Evolutionary conservation across 345 rosid genomes (phyloP), one percentile per base, ranked within the genome.

Genomic region (Aurinia saxatilis): DNA sequence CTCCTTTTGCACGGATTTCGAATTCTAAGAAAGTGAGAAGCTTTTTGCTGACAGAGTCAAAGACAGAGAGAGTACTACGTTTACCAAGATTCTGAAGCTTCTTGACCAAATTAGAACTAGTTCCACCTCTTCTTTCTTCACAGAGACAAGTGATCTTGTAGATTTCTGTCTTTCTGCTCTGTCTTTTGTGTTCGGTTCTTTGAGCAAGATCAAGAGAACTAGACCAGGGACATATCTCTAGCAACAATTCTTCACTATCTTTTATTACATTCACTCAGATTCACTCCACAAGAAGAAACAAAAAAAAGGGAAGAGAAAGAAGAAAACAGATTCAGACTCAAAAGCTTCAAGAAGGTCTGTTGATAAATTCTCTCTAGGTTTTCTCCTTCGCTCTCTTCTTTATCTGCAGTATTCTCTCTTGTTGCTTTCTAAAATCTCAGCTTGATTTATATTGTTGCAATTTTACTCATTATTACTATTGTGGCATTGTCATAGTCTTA

Each of bases 1-100:
- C 49, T 57, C 36, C 46, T 25, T 35, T 37, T 21, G 34, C 36
- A 38, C 61, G 36, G 61, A 56, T 38, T 52, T 38, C 61, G 15
- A 39, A 38, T 38, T 14, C 36, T 25, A 39, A 25, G 31, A 23
- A 23, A 23, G 27, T 23, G 5, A 23, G 35, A 57, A 57, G 37
- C 48, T 39, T 56, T 18, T 38, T 27, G 31, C 31, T 2, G 27
- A 55, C 33, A n/a, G 57, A 9, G 10, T 34, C 57, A 33, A 33
- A 52, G 34, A 29, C 35, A 51, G 29, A 33, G 15, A 17, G 44
- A 27, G 31, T 34, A 34, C 37, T 34, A 34, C 37, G 5, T 25
- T 1, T 47, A 47, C 34, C 3, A 25, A 47, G 4, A 36, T 38
- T 50, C 37, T 19, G 46, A 55, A 55, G 60, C 36, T 55, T 55